Conservation (phyloP, 2,329 filamentous ascomycete species). For the Trichoderma polysporum region DNA sequence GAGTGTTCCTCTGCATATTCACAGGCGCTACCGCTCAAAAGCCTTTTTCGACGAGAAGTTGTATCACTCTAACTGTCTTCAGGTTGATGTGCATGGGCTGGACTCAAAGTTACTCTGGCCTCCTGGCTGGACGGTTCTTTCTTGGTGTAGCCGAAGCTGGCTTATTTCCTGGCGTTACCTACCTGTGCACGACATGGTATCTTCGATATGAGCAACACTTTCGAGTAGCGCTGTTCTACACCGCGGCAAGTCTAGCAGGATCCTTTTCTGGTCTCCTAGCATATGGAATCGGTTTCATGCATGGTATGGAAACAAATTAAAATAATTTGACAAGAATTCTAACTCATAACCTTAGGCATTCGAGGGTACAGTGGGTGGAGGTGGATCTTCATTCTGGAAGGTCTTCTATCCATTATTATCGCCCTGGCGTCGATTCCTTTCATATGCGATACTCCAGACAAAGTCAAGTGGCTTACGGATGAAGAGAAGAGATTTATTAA, state of each 20-base stretch:
- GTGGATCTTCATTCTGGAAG: slow-evolving; percentile 70
- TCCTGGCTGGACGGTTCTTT: slow-evolving; percentile 53
- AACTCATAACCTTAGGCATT: no score
- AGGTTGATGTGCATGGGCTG: no score
- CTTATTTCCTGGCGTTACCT: slow-evolving; percentile 63
- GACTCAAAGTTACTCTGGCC: slow-evolving; percentile 48
- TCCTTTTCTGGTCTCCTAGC: slow-evolving; percentile 73
- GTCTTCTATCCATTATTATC: slow-evolving; percentile 66
- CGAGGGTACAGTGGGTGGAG: no score
- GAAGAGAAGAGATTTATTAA: slow-evolving; percentile 68
- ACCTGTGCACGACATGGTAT: slow-evolving; percentile 60
- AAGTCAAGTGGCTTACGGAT: slow-evolving; percentile 69
- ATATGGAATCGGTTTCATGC: slow-evolving; percentile 68
- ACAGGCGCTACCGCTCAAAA: no score
- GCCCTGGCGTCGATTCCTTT: slow-evolving; percentile 67
- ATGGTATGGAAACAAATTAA: slow-evolving; percentile 57
- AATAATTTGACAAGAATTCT: no score
- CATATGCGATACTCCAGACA: slow-evolving; percentile 79
- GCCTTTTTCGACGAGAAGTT: no score
- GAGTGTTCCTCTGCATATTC: no score
- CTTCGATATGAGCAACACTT: slow-evolving; percentile 56
- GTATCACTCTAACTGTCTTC: no score
- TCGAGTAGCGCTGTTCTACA: slow-evolving; percentile 75
- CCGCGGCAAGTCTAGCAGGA: slow-evolving; percentile 74
- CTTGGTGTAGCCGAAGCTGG: slow-evolving; percentile 66